Percentiles rank a stretch among this genome's conserved stretches.
Evolutionary conservation across 2,329 filamentous ascomycete species (phyloP).

Genomic region (Penicillium palitans): DNA sequence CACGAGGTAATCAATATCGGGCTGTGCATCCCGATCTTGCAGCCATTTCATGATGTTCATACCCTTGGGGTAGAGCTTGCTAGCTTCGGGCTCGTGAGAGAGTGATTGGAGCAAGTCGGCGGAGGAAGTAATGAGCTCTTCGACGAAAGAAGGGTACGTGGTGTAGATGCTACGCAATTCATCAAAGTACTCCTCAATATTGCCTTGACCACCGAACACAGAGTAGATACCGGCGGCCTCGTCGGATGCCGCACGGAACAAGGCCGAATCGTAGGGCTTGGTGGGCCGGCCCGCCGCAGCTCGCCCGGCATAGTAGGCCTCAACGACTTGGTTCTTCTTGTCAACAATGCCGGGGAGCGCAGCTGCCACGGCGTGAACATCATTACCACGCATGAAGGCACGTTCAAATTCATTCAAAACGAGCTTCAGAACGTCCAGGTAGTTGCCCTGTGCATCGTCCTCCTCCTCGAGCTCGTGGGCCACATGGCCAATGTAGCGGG

Average conservation of each 20-base stretch:
- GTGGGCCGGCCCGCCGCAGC: conserved; percentile 80
- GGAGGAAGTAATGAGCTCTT: conserved; percentile 76
- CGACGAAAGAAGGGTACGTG: conserved; percentile 88
- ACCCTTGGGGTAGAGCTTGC: conserved; percentile 97
- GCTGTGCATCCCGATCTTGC: conserved; percentile 81
- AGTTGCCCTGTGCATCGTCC: conserved; percentile 82
- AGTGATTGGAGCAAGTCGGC: conserved; percentile 86
- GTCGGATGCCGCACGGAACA: conserved; percentile 84
- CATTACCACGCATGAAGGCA: conserved; percentile 89
- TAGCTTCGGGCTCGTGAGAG: conserved; percentile 77
- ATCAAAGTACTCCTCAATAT: conserved; percentile 99
- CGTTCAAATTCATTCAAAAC: conserved; percentile 95
- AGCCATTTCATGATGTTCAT: conserved; percentile 94
- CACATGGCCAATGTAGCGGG: conserved; percentile 87
- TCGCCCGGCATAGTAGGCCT: conserved; percentile 88
- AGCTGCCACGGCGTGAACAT: conserved; percentile 87
- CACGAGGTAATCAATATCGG: conserved; percentile 90
- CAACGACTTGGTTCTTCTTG: conserved; percentile 89
- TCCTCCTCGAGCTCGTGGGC: conserved; percentile 89
- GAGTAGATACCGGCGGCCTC: conserved; percentile 83
- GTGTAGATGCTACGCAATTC: conserved; percentile 88
- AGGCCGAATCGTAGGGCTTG: conserved; percentile 88
- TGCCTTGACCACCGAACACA: conserved; percentile 95
- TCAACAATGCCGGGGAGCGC: conserved; percentile 82
- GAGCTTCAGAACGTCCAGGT: conserved; percentile 88